Evolutionary conservation across 805 yeast species (phyloP).

Genomic region (Saturnispora zaruensis): DNA sequence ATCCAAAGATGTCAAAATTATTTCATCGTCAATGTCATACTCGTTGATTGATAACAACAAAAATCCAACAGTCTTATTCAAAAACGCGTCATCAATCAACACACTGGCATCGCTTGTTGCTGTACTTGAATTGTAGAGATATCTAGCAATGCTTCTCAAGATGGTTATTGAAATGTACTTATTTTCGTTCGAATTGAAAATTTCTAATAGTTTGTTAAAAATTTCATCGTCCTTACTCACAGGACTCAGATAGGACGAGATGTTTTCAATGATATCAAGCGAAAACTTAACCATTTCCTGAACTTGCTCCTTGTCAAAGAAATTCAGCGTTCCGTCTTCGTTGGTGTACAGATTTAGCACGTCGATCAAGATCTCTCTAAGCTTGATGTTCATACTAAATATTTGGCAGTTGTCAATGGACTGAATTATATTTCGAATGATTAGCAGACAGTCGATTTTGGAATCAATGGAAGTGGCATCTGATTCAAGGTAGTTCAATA

Average conservation of each 20-base stretch:
- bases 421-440: constrained; percentile 74
- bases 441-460: constrained; percentile 45
- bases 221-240: constrained; percentile 62
- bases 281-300: constrained; percentile 59
- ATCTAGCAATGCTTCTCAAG: constrained; percentile 69
- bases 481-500: constrained; percentile 18
- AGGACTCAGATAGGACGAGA: constrained; percentile 75
- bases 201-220: constrained; percentile 45
- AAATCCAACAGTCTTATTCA: constrained; percentile 49
- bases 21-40: constrained; percentile 50
- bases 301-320: constrained; percentile 24
- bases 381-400: constrained; percentile 43
- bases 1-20: constrained; percentile 65
- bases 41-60: constrained; percentile 38
- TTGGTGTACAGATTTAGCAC: constrained; percentile 33
- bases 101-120: constrained; percentile 36
- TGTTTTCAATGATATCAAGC: constrained; percentile 75
- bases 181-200: constrained; percentile 50
- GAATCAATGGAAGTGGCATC: constrained; percentile 22
- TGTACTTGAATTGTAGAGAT: constrained; percentile 51
- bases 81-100: constrained; percentile 35
- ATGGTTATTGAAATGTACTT: constrained; percentile 61
- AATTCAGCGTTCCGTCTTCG: constrained; percentile 5
- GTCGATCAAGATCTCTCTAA: constrained; percentile 34
- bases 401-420: constrained; percentile 76